Percentiles rank a stretch among this genome's conserved stretches.
phyloP scores from a whole-genome alignment of 2,329 filamentous ascomycete genomes.

The Emmonsiellopsis sp. region DNA sequence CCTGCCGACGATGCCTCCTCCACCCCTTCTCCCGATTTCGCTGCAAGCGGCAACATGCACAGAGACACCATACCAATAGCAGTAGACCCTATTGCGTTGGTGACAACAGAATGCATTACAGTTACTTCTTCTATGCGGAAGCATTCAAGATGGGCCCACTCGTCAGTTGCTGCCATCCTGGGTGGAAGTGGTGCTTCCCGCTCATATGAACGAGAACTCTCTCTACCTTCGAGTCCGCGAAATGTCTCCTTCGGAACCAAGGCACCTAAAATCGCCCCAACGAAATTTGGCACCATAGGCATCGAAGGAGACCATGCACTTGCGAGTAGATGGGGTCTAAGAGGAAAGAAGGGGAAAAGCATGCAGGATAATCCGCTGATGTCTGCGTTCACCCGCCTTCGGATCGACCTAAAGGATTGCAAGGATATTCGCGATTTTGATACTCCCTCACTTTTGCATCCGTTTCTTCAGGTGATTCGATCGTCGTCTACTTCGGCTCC shows the following conservation, averaged over 20 bases:
- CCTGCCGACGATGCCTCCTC: background rate
- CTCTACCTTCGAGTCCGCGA: conserved; percentile 27
- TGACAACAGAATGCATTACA: conserved; percentile 97
- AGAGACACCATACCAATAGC: conserved; percentile 45
- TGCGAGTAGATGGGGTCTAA: conserved; percentile 80
- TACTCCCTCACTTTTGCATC: conserved; percentile 77
- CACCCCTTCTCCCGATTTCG: background rate
- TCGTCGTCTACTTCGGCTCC: conserved; percentile 92
- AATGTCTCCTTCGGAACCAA: conserved; percentile 14
- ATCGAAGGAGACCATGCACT: conserved; percentile 39
- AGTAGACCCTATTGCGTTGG: conserved; percentile 80
- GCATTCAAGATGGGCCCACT: conserved; percentile 90
- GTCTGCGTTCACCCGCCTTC: conserved; percentile 81
- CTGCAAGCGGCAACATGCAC: background rate
- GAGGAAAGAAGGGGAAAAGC: conserved; percentile 92
- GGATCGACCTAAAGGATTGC: conserved; percentile 76
- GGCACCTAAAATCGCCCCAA: conserved; percentile 12
- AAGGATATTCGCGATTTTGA: conserved; percentile 88
- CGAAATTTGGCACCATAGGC: conserved; percentile 14
- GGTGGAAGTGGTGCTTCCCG: conserved; percentile 54
- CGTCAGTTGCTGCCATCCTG: conserved; percentile 89
- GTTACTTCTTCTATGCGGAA: conserved; percentile 98
- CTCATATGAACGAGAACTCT: conserved; percentile 33
- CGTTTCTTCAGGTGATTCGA: conserved; percentile 93
- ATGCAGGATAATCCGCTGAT: conserved; percentile 97